Evolutionary conservation across 371 early-diverging fungal genomes (phyloP), one percentile per base, ranked within the genome.

Genomic region (Conidiobolus incongruus): DNA sequence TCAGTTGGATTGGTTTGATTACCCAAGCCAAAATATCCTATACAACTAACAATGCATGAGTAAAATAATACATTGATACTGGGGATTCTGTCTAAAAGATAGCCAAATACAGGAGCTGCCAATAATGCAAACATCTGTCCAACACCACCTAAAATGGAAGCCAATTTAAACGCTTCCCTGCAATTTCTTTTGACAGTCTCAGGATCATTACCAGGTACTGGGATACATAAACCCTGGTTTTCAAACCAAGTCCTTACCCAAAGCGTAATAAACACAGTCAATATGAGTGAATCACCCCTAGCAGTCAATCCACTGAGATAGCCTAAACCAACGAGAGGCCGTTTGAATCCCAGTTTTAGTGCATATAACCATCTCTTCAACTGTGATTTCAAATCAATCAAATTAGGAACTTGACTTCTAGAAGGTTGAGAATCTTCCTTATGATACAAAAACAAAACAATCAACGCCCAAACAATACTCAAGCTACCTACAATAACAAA

Each of bases 251-350:
- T 59, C 28, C 66, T 60, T 1, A 79, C 62, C 82, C 82, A 86
- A 4, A 79, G 58, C 4, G 74, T 67, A 16, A 86, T 51, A 48
- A 73, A 83, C 7, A 73, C 58, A 2, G 82, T 65, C 31, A 86
- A 59, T 20, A 76, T 67, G 24, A 81, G 66, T 19, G 80, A 72
- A 51, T 81, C 81, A 0, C 74, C 80, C 41, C 86, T 70, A 3
- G 83, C 48, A n/a, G n/a, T n/a, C n/a, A n/a, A n/a, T n/a, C n/a
- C n/a, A n/a, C n/a, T n/a, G n/a, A n/a, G n/a, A n/a, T n/a, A n/a
- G n/a, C n/a, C n/a, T n/a, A n/a, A n/a, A n/a, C n/a, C n/a, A n/a
- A n/a, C n/a, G n/a, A n/a, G n/a, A n/a, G n/a, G n/a, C n/a, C n/a
- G n/a, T n/a, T n/a, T n/a, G n/a, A n/a, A n/a, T n/a, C n/a, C n/a